phyloP scores from a whole-genome alignment of 106 monocot genomes.

The Dendrobium catenatum region DNA sequence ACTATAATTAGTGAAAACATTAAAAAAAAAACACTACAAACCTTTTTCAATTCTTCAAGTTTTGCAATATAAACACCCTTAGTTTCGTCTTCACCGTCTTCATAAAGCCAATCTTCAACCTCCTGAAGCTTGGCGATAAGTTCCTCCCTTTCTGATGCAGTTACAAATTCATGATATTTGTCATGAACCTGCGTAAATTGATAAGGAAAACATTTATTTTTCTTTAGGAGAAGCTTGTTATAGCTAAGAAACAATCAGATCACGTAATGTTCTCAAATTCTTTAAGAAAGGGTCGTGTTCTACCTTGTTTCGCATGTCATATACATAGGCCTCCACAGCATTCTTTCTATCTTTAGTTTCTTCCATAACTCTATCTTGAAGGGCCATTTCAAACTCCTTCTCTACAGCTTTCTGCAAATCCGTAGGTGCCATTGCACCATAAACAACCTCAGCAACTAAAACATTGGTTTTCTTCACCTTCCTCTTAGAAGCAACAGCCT shows the following conservation, averaged over 20 bases:
- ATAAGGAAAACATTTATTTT: not conserved
- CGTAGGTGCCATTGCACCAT: conserved; percentile 37
- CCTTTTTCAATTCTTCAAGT: conserved; percentile 88
- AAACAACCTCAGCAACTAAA: conserved; percentile 52
- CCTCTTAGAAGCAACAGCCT: conserved; percentile 58
- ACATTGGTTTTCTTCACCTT: conserved; percentile 77
- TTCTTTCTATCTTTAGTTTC: conserved; percentile 98
- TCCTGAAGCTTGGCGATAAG: conserved; percentile 68
- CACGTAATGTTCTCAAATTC: not conserved
- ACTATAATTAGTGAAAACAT: not conserved
- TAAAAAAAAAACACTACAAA: conserved; percentile 6
- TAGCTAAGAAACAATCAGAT: too few species aligned
- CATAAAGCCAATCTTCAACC: conserved; percentile 97
- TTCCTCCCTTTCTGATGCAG: conserved; percentile 40
- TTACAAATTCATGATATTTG: conserved; percentile 73
- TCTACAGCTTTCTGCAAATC: conserved; percentile 77
- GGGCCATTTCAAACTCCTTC: conserved; percentile 86
- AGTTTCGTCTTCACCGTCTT: conserved; percentile 93
- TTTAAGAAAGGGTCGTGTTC: not conserved
- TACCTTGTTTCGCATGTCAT: conserved; percentile 95
- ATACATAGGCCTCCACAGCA: conserved; percentile 97
- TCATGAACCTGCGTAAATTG: conserved; percentile 53
- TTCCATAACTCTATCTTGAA: conserved; percentile 95
- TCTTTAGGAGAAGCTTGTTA: not conserved
- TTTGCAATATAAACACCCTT: conserved; percentile 90